Evolutionary conservation across 345 rosid species (phyloP), one percentile per base, ranked within the genome.

Genomic region (Brassica juncea): DNA sequence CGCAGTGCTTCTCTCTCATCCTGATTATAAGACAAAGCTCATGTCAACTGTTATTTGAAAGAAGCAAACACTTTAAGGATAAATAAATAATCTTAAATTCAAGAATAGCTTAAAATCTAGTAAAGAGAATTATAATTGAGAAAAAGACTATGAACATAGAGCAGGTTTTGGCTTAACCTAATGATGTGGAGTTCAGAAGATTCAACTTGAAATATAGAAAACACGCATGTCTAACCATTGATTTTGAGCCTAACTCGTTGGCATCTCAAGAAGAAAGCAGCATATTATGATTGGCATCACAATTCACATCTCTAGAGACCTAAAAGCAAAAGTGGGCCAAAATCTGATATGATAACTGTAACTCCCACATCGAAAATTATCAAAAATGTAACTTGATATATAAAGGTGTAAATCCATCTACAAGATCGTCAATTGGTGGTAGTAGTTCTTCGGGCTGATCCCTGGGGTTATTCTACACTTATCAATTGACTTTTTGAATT

Each of bases 1-100:
- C 90, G 87, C 86, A 88, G 72, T 60, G 77, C 85, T 77, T 84
- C 89, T 73, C 88, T 86, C 68, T 83, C 97, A 32, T 83, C 90
- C 97, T 15, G 42, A n/a, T 52, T 21, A 52, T n/a, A n/a, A n/a
- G 57, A n/a, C 57, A 52, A 52, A 12, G 21, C 5, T 52, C 58
- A 52, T 52, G 58, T 52, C 21, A 52, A n/a, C 19, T 52, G 21
- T 52, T 11, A 14, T 15, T 15, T 12, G 54, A 44, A 44, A 44
- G 54, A 44, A 44, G 54, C 54, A 44, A 11, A 44, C 54, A 44
- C 54, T 44, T 42, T 47, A 1, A 47, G 54, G 54, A 47, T 14
- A 52, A 52, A 52, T 49, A 14, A 52, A 52, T 2, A 52, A 52
- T 5, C 58, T 52, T 12, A n/a, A 5, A n/a, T 52, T 47, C 16